phyloP scores from a whole-genome alignment of 2,329 filamentous ascomycete species.

The Drechslera avenae region DNA sequence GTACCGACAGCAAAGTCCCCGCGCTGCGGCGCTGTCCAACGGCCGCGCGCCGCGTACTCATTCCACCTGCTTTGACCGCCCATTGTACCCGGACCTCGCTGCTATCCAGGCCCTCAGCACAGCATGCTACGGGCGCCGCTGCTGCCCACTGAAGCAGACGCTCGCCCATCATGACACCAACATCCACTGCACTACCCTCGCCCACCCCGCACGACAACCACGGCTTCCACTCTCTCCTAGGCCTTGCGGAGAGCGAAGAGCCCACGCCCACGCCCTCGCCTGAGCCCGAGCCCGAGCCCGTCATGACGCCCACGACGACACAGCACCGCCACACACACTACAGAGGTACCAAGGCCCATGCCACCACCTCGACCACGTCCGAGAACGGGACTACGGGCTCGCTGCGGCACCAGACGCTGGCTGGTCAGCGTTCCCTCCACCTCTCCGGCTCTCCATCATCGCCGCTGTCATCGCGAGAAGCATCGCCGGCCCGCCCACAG shows the following conservation, averaged over 20 bases:
- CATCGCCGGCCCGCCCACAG: conserved; percentile 50
- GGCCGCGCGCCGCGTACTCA: conserved; percentile 37
- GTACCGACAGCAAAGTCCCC: conserved; percentile 20
- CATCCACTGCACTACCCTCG: conserved; percentile 7
- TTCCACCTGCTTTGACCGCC: conserved; percentile 32
- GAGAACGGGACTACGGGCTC: no score
- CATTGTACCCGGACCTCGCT: conserved; percentile 32
- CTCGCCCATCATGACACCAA: conserved; percentile 28
- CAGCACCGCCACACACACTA: conserved; percentile 9
- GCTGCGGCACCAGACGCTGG: conserved; percentile 33
- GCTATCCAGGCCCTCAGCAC: conserved; percentile 29
- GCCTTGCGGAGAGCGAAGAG: conserved; percentile 46
- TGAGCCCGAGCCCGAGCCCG: conserved; percentile 13
- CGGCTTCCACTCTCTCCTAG: conserved; percentile 47
- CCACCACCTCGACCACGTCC: conserved; percentile 15
- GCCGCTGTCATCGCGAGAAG: conserved; percentile 54
- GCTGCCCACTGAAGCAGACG: conserved; percentile 29
- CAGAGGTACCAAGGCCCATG: conserved; percentile 23
- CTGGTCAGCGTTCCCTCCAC: conserved; percentile 36
- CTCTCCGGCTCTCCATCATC: conserved; percentile 46
- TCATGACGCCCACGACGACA: conserved; percentile 13
- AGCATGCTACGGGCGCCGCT: conserved; percentile 39
- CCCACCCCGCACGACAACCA: conserved; percentile 24
- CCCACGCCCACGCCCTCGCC: conserved; percentile 28
- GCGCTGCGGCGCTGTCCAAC: conserved; percentile 36